Evolutionary conservation across 2,329 filamentous ascomycete species (phyloP).

Genomic region (Acrocalymma vagum): DNA sequence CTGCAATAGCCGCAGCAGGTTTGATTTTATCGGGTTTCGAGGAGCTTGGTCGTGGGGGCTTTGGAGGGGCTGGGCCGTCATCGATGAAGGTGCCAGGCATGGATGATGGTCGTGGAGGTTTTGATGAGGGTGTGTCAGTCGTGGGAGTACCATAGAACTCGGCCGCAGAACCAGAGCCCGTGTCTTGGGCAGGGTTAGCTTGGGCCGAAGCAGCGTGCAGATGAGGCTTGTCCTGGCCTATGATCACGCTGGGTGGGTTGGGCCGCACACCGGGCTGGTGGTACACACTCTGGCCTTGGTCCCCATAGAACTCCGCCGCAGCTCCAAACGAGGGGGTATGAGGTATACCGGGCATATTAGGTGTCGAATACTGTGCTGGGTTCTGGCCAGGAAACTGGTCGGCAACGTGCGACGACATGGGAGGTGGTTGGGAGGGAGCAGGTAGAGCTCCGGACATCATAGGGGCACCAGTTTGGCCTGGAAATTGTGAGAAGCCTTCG

Average conservation of each 20-base stretch:
- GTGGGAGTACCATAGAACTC: slow-evolving; percentile 59
- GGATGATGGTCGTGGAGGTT: slow-evolving; percentile 42
- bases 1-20: slow-evolving; percentile 45
- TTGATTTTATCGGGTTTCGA: slow-evolving; percentile 42
- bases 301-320: slow-evolving; percentile 69
- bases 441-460: slow-evolving; percentile 46
- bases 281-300: slow-evolving; percentile 67
- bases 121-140: slow-evolving; percentile 35
- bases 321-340: slow-evolving; percentile 55
- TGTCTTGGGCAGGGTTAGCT: slow-evolving; percentile 65
- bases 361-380: slow-evolving; percentile 53
- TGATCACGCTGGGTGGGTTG: slow-evolving; percentile 60
- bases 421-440: slow-evolving; percentile 29
- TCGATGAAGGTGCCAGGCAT: slow-evolving; percentile 49
- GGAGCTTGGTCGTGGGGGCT: slow-evolving; percentile 38
- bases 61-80: slow-evolving; percentile 36
- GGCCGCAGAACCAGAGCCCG: slow-evolving; percentile 66
- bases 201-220: slow-evolving; percentile 61
- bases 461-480: slow-evolving; percentile 42
- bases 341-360: slow-evolving; percentile 53
- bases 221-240: slow-evolving; percentile 63
- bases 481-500: slow-evolving; percentile 44
- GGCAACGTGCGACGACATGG: slow-evolving; percentile 58
- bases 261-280: slow-evolving; percentile 68
- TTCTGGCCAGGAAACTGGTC: slow-evolving; percentile 69